These are phyloP conservation scores for Zymoseptoria tritici DNA, from an alignment of 2,329 filamentous ascomycete species.

Conservation along the genomic window DNA sequence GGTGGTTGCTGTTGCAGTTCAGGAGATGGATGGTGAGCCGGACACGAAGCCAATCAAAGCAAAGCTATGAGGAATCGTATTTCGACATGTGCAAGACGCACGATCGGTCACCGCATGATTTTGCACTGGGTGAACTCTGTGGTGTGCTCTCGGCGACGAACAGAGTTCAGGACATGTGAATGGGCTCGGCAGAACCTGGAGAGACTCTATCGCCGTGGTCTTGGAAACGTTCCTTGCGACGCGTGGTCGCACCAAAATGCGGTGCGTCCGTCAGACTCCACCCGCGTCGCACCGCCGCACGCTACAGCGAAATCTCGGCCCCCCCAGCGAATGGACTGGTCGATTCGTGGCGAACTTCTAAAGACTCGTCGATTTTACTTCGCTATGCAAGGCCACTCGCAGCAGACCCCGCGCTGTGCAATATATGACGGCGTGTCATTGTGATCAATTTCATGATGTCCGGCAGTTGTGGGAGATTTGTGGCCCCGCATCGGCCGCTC, in stretches of 20 bases:
- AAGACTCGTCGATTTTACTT: not conserved
- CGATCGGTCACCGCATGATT: not conserved
- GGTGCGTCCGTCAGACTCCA: not conserved
- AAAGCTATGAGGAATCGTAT: constrained; percentile 17
- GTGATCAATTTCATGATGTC: not conserved
- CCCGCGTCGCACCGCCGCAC: not conserved
- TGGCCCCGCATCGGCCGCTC: not conserved
- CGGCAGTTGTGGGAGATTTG: not conserved
- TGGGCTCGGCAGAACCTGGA: not conserved
- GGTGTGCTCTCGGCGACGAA: not conserved
- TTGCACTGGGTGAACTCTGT: not conserved
- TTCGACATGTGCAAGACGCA: not conserved
- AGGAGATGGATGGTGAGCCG: constrained; percentile 39
- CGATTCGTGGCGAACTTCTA: not conserved
- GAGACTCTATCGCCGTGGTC: not conserved
- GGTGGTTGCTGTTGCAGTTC: constrained; percentile 68
- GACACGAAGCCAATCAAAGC: constrained; percentile 25
- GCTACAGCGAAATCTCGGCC: not conserved
- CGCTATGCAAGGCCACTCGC: not conserved
- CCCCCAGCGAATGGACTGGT: not conserved
- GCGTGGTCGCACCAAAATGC: not conserved
- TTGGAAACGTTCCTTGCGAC: not conserved
- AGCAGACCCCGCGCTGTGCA: not conserved
- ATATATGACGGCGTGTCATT: not conserved
- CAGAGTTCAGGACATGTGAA: not conserved